Percentiles rank a stretch among this genome's conserved stretches.
phyloP scores from a whole-genome alignment of 371 early-diverging fungal species.

The Mucor irregularis region DNA sequence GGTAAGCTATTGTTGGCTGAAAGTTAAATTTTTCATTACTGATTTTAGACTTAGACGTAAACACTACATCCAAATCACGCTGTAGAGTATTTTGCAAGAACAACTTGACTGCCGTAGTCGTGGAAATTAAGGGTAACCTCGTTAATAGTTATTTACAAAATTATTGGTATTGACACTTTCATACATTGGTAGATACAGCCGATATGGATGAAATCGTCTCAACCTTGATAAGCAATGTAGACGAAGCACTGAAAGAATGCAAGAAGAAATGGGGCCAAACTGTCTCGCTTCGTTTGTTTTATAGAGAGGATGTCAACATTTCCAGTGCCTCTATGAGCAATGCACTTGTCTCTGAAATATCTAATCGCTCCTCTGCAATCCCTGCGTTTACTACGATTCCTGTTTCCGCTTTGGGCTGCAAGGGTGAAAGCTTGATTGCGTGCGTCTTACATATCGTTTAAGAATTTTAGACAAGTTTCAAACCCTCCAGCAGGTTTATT shows the following conservation, averaged over 20 bases:
- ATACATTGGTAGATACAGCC: not conserved
- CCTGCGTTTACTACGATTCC: slow-evolving; percentile 20
- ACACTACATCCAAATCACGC: not conserved
- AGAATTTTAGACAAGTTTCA: no score
- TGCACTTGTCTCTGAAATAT: not conserved
- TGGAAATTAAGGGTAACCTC: not conserved
- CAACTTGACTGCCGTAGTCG: no score
- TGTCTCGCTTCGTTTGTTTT: slow-evolving; percentile 13
- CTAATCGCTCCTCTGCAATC: not conserved
- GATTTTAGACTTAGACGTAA: not conserved
- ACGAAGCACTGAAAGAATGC: slow-evolving; percentile 3
- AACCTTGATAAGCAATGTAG: not conserved
- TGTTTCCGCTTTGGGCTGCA: slow-evolving; percentile 7
- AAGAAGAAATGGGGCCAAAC: slow-evolving; percentile 12
- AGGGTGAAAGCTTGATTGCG: slow-evolving; percentile 5
- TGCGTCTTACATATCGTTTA: slow-evolving; percentile 16
- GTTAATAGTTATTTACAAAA: not conserved
- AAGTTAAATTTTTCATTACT: no score
- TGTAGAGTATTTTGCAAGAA: no score
- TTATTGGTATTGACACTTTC: not conserved
- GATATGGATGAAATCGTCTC: not conserved
- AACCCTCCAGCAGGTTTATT: no score
- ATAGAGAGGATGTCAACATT: not conserved
- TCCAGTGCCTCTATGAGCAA: not conserved
- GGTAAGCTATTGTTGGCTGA: no score